Evolutionary conservation across 768 basidiomycete genomes (phyloP), one percentile per base, ranked within the genome.

Genomic region (Lactifluus pinguis): DNA sequence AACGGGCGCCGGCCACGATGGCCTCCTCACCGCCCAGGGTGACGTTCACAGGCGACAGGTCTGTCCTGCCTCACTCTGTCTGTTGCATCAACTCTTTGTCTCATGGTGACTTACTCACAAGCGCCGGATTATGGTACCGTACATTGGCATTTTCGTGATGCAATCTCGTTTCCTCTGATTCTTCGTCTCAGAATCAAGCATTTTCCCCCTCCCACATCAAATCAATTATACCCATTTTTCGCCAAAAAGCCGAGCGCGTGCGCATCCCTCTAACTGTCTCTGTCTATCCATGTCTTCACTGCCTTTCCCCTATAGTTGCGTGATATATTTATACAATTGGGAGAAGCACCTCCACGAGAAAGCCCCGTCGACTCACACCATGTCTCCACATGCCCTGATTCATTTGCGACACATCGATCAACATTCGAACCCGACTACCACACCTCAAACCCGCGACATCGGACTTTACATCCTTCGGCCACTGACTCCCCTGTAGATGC

Each of bases 31-130:
- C 13, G 76, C 76, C 1, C 81, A 84, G 63, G 84, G 84, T 19
- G 78, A 80, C 1, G 73, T 73, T 41, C 85, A 87, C 66, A 75
- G 73, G 45, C 75, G 79, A 68, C 83, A 85, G 75, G 78, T 76
- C 53, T 59, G 73, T 72, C 54, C 47, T 39, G 38, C 0, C 51
- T 29, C 36, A 14, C 29, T 32, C 13, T 14, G 36, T 53, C 41
- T 45, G 6, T 54, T 53, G 11, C 50, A 42, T 21, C 15, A 17
- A 36, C 17, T 29, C 8, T 14, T 25, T 21, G n/a, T 49, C 55
- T 51, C 45, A 56, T 53, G 13, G 30, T 57, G 50, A 59, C 38
- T 49, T 42, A 21, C 14, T 25, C 39, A 41, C 4, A 66, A 83
- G 80, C 79, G 79, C 57, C 76, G 79, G 68, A 78, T 81, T 66